Conservation (phyloP, 2,329 filamentous ascomycete genomes). For the Hawksworthiomyces lignivorus region DNA sequence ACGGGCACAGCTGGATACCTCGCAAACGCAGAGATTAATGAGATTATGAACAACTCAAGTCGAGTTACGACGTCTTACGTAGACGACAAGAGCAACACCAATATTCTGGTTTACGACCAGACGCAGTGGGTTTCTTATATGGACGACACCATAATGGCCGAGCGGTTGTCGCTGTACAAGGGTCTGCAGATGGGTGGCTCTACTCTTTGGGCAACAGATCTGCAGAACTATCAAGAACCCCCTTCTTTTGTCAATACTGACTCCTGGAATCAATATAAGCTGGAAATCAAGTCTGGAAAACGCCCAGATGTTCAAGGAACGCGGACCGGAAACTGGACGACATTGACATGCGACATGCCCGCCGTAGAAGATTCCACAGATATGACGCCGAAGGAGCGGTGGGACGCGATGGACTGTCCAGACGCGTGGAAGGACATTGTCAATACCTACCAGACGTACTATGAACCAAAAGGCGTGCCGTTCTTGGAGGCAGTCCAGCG, state of each 20-base stretch:
- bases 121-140: constrained; percentile 16
- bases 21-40: constrained; percentile 28
- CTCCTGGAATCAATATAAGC: background rate
- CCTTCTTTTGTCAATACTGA: constrained; percentile 9
- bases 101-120: constrained; percentile 11
- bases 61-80: constrained; percentile 3
- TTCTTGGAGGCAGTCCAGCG: constrained; percentile 14
- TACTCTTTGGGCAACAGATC: constrained; percentile 20
- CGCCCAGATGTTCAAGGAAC: constrained; percentile 13
- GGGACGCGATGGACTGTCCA: constrained; percentile 17
- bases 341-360: constrained; percentile 15
- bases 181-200: constrained; percentile 15
- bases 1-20: constrained; percentile 31
- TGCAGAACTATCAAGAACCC: constrained; percentile 12
- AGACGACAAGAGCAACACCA: constrained; percentile 11
- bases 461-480: background rate
- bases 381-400: constrained; percentile 16
- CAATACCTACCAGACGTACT: constrained; percentile 15
- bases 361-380: constrained; percentile 3
- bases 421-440: constrained; percentile 22
- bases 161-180: constrained; percentile 11
- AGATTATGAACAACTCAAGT: constrained; percentile 2
- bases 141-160: constrained; percentile 12
- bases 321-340: constrained; percentile 20
- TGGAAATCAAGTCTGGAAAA: constrained; percentile 9